These are phyloP conservation scores for Linanthus parryae DNA, from an alignment of 148 eudicot genomes.

Conservation along the genomic window DNA sequence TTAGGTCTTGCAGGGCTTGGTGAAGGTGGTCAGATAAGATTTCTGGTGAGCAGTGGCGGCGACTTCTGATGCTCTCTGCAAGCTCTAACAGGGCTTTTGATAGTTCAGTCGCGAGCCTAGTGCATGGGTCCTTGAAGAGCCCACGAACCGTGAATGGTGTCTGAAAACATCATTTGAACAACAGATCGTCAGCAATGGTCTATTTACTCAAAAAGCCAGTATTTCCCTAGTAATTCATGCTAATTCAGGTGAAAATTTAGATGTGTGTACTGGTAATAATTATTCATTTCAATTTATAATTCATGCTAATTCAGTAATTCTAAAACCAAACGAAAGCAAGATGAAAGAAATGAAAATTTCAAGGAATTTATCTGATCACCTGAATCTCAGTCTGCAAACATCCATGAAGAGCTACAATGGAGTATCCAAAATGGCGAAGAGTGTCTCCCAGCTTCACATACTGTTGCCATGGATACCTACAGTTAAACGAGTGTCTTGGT, in stretches of 20 bases:
- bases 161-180: too few species aligned
- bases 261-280: too few species aligned
- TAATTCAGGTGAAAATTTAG: too few species aligned
- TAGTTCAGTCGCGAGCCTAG: slow-evolving; percentile 54
- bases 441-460: slow-evolving; percentile 70
- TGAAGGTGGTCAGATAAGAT: slow-evolving; percentile 75
- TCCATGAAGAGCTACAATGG: slow-evolving; percentile 87
- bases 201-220: too few species aligned
- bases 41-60: slow-evolving; percentile 70
- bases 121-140: slow-evolving; percentile 70
- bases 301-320: too few species aligned
- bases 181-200: too few species aligned
- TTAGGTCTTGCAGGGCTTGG: slow-evolving; percentile 66
- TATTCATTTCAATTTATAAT: too few species aligned
- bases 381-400: slow-evolving; percentile 86
- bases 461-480: slow-evolving; percentile 74
- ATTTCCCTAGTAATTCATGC: too few species aligned
- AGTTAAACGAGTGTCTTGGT: slow-evolving; percentile 53
- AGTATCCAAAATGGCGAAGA: slow-evolving; percentile 90
- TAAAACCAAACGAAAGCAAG: too few species aligned
- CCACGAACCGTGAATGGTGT: slow-evolving; percentile 67
- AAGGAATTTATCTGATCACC: slow-evolving; percentile 30
- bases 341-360: too few species aligned
- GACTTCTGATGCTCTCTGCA: slow-evolving; percentile 57
- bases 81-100: slow-evolving; percentile 59